Percentiles rank a stretch among this genome's conserved stretches.
Conservation (phyloP, 805 yeast species). For the Yueomyces sinensis region DNA sequence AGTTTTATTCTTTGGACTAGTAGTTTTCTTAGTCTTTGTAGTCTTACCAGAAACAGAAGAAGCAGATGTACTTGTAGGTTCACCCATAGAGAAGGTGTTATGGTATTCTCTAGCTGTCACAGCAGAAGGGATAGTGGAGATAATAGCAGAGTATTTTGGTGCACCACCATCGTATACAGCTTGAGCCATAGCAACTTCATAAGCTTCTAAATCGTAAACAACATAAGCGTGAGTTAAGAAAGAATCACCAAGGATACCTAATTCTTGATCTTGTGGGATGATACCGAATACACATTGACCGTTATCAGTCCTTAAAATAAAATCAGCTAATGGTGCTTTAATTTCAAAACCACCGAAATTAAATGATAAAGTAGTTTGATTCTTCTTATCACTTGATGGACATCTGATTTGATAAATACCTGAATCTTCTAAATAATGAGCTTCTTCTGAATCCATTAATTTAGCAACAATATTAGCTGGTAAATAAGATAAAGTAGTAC, state of each 20-base stretch:
- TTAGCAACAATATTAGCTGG: conserved; percentile 18
- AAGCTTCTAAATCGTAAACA: conserved; percentile 49
- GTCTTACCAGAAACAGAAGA: too few species aligned
- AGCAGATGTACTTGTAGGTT: conserved; percentile 2
- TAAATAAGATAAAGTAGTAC: conserved; percentile 32
- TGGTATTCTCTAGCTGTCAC: conserved; percentile 33
- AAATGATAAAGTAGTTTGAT: conserved; percentile 26
- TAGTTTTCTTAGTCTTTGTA: too few species aligned
- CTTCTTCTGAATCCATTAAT: conserved; percentile 26
- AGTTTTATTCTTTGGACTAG: background rate
- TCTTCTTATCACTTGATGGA: conserved; percentile 14
- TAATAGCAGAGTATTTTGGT: background rate
- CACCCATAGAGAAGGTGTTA: conserved; percentile 26
- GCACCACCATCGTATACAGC: conserved; percentile 11
- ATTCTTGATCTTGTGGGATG: conserved; percentile 11
- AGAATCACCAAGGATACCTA: conserved; percentile 40
- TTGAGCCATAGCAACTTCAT: conserved; percentile 44
- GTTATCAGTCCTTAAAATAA: conserved; percentile 11
- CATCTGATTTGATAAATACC: conserved; percentile 40
- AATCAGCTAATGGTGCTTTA: conserved; percentile 32
- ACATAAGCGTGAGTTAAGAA: conserved; percentile 47
- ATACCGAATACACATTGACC: conserved; percentile 33
- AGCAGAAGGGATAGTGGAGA: conserved; percentile 36
- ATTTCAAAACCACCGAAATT: conserved; percentile 48
- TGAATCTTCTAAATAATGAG: conserved; percentile 6